These are phyloP conservation scores for Huntiella omanensis DNA, from an alignment of 2,329 filamentous ascomycete species.

Conservation along the genomic window DNA sequence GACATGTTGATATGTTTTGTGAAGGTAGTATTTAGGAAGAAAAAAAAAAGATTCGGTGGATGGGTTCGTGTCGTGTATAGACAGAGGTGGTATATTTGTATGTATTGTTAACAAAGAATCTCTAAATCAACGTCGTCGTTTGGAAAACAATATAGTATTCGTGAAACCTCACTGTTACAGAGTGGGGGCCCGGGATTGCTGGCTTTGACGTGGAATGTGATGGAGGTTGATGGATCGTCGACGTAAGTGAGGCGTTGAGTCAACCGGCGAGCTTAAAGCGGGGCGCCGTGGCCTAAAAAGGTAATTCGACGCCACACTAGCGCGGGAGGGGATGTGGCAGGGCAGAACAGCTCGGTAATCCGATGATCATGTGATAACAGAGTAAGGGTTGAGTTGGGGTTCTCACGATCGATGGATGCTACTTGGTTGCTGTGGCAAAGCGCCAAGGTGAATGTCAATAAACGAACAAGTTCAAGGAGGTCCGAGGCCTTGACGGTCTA, in stretches of 20 bases:
- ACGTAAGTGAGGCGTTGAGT: conserved; percentile 8
- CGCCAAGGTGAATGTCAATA: not conserved
- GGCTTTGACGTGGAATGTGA: conserved; percentile 8
- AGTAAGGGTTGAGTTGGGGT: not conserved
- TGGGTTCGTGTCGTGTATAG: not conserved
- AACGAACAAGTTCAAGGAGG: too few relatives aligned
- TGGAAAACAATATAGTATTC: not conserved
- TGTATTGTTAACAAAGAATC: not conserved
- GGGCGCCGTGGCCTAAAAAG: conserved; percentile 1
- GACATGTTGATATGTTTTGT: conserved; percentile 35
- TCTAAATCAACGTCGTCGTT: not conserved
- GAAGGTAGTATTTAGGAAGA: not conserved
- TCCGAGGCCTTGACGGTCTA: too few relatives aligned
- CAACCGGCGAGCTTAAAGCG: conserved; percentile 9
- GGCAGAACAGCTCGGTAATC: too few relatives aligned
- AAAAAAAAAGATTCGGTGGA: not conserved
- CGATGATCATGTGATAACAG: too few relatives aligned
- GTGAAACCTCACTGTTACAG: too few relatives aligned
- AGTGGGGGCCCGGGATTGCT: not conserved
- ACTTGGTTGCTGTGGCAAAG: not conserved
- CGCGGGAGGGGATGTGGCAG: too few relatives aligned
- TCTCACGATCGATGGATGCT: not conserved
- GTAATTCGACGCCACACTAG: not conserved
- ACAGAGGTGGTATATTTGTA: too few relatives aligned
- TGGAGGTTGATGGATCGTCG: conserved; percentile 8